Base-by-base conservation (phyloP, 345 rosid genomes). In the Eucalyptus tenuipes region DNA sequence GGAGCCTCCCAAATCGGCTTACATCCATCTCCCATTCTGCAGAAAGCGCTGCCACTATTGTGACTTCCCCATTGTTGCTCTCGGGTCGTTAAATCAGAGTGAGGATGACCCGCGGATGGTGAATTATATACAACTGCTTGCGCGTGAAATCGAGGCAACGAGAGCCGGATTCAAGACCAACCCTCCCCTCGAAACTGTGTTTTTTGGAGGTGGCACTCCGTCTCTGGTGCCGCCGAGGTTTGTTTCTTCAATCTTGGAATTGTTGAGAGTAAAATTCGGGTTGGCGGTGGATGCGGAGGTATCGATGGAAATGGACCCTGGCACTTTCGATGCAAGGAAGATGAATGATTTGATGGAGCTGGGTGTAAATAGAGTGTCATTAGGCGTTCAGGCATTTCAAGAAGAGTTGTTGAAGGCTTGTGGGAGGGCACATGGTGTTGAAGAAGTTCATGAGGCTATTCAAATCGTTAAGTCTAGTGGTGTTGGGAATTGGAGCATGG, bases 221-320 rank as follows among this genome's bases (percentile, higher is more conserved):
- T 97, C 99, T 55, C 93, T 98, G 84, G 99, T 98, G 91, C 95
- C 99, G 5, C 95, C 99, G 1, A 91, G 89, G 90, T 91, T 96
- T 52, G 96, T 97, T 88, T 93, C 94, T 31, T 93, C 95, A 40
- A 86, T 97, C 89, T 89, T 98, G 57, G 95, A 94, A 55, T 90
- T 95, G 42, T 71, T 98, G 91, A 92, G 92, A 81, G 92, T 10
- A 85, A 93, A 93, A 75, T 95, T 95, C 85, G 99, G 99, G 89
- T 85, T 96, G 91, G 90, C 90, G 88, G 87, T 88, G 15, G 93
- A 90, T 89, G 97, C 92, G 37, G 99, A 98, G 93, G 92, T 98
- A 92, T 95, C 99, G 2, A 96, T 96, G 97, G 99, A 98, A 93
- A 95, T 98, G 99, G 98, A 96, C 90, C 99, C 99, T 5, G 99